Evolutionary conservation across 2,329 filamentous ascomycete species (phyloP), one percentile per base, ranked within the genome.

Genomic region (Colletotrichum sp.): DNA sequence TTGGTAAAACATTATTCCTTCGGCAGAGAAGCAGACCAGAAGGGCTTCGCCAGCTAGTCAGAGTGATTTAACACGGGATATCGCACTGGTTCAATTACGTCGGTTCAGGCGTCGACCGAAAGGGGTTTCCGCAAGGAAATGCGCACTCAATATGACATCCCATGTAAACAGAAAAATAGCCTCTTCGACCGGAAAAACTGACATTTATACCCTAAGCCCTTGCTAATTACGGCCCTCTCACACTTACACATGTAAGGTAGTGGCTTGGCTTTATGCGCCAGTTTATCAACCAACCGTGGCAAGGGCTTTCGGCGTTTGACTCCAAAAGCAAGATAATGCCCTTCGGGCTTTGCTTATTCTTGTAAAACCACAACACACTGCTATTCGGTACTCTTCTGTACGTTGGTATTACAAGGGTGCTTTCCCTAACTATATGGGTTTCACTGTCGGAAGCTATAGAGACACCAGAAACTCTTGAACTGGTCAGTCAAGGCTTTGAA

Each of bases 1-100:
- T 13, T 52, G 44, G 44, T 0, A 22, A 1, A 52, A 52, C 11
- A 52, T 22, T 22, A 22, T 13, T 52, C 44, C 39, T 5, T 12
- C 6, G 39, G 19, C 0, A 48, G 39, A 48, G 39, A 11, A 5
- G 9, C 0, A n/a, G 3, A 1, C 4, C 5, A n/a, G 11, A 22
- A 13, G 44, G 3, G 44, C n/a, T 52, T 52, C 0, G 3, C 19
- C 11, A 1, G 12, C n/a, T 52, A 22, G 44, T 22, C 11, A 52
- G 44, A 11, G n/a, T 22, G 44, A 52, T 11, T 13, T 13, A 2
- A 5, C 44, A 3, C 44, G 44, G 1, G 2, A 48, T 22, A 2
- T 22, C 44, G n/a, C 39, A 3, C 25, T 25, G 25, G 25, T 25
- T 25, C 25, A 25, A 25, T 25, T 25, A 25, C 4, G 39, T 48